Conservation (phyloP, 495 filamentous ascomycete species). For the Aspergillus funiculosus region DNA sequence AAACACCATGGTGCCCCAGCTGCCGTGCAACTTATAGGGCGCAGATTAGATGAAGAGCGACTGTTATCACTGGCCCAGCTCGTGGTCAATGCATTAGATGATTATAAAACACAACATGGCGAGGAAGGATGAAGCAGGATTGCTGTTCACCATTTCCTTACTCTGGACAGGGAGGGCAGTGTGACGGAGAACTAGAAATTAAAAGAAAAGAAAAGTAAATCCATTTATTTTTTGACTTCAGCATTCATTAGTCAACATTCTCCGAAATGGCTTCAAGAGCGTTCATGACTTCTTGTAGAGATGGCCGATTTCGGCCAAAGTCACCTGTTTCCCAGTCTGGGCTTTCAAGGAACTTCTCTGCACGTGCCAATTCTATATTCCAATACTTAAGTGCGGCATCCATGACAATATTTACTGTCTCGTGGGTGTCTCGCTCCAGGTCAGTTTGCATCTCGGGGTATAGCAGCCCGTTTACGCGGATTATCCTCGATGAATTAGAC, state of each 20-base stretch:
- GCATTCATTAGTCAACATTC: not conserved
- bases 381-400: not conserved
- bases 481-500: not conserved
- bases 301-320: constrained; percentile 2
- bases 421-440: constrained; percentile 1
- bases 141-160: no score
- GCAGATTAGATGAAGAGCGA: constrained; percentile 8
- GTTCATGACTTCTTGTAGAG: not conserved
- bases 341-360: not conserved
- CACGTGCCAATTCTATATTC: constrained; percentile 3
- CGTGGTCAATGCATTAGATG: constrained; percentile 6
- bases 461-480: constrained; percentile 1
- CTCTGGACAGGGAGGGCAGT: no score
- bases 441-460: constrained; percentile 1
- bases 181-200: no score
- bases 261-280: not conserved
- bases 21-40: constrained; percentile 6
- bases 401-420: constrained; percentile 1
- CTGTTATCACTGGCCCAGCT: constrained; percentile 7
- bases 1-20: constrained; percentile 8
- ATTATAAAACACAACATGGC: constrained; percentile 1
- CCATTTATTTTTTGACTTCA: no score
- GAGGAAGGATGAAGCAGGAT: not conserved
- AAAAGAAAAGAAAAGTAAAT: no score
- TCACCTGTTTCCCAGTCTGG: constrained; percentile 3